A percentile compares a stretch with the other conserved stretches of the same genome.
phyloP scores from a whole-genome alignment of 2,329 filamentous ascomycete species.

The Lecanicillium sp. region DNA sequence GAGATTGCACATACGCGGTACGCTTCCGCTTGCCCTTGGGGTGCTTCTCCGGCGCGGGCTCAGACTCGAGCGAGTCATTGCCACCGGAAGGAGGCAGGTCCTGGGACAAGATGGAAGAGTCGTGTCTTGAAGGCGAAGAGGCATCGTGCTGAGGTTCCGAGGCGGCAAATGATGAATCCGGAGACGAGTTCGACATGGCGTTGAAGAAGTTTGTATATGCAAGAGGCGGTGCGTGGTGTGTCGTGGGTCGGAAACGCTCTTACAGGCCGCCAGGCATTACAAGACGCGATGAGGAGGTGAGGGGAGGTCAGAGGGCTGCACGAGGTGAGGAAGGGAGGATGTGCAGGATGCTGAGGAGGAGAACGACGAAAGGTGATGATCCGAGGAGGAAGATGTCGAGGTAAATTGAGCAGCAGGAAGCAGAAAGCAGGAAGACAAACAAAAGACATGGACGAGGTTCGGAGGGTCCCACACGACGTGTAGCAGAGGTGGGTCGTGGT shows the following conservation, averaged over 20 bases:
- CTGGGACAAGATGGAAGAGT: conserved; percentile 9
- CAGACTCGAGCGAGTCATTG: conserved; percentile 11
- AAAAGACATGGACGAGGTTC: conserved; percentile 11
- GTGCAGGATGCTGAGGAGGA: background rate
- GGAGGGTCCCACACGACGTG: conserved; percentile 13
- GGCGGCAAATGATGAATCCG: conserved; percentile 7
- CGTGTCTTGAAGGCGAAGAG: conserved; percentile 11
- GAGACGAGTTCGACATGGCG: conserved; percentile 9
- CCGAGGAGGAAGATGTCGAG: background rate
- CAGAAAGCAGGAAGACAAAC: conserved; percentile 8
- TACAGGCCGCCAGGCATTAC: conserved; percentile 11
- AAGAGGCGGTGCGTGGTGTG: conserved; percentile 6
- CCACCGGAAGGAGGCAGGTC: background rate
- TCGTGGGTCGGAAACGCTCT: conserved; percentile 10
- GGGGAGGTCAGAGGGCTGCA: background rate
- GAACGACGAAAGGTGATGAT: background rate
- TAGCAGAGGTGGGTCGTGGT: conserved; percentile 13
- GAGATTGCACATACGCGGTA: conserved; percentile 48
- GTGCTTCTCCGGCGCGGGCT: conserved; percentile 34
- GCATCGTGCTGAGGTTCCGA: conserved; percentile 5
- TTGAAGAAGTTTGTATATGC: background rate
- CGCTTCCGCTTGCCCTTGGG: conserved; percentile 58
- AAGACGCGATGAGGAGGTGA: background rate
- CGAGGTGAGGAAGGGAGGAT: background rate
- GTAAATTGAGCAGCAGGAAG: background rate